These are phyloP conservation scores for Cotoneaster glaucophyllus DNA, from an alignment of 306 rosid genomes.

Conservation along the genomic window DNA sequence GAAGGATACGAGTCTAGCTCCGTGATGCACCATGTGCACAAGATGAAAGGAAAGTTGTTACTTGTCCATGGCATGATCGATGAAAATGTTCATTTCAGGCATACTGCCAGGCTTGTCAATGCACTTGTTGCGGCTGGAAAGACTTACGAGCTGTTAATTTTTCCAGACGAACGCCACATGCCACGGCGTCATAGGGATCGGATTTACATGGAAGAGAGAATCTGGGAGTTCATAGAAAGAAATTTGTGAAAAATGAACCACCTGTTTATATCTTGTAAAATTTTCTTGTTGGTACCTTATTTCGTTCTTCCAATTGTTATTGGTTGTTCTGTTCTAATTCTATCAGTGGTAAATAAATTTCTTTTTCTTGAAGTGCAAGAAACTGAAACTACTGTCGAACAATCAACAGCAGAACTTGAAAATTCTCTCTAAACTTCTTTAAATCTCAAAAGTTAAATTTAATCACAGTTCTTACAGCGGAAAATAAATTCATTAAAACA, in stretches of 20 bases:
- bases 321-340: neutral
- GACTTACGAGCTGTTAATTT: slow-evolving; percentile 70
- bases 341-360: neutral
- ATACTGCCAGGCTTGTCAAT: slow-evolving; percentile 90
- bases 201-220: slow-evolving; percentile 88
- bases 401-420: neutral
- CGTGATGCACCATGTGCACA: slow-evolving; percentile 66
- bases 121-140: slow-evolving; percentile 79
- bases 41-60: slow-evolving; percentile 64
- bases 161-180: slow-evolving; percentile 96
- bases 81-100: slow-evolving; percentile 93
- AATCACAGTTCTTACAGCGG: too few relatives aligned
- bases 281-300: neutral
- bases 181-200: slow-evolving; percentile 72
- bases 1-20: slow-evolving; percentile 48
- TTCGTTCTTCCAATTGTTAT: neutral
- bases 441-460: too few relatives aligned
- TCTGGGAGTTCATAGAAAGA: slow-evolving; percentile 85
- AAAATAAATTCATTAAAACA: too few relatives aligned
- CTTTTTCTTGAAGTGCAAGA: neutral
- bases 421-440: too few relatives aligned
- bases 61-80: slow-evolving; percentile 97
- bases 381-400: neutral
- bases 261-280: slow-evolving; percentile 9
- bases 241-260: slow-evolving; percentile 40